These are phyloP conservation scores for Isabelozyma rhagii DNA, from an alignment of 805 yeast species.

Conservation along the genomic window DNA sequence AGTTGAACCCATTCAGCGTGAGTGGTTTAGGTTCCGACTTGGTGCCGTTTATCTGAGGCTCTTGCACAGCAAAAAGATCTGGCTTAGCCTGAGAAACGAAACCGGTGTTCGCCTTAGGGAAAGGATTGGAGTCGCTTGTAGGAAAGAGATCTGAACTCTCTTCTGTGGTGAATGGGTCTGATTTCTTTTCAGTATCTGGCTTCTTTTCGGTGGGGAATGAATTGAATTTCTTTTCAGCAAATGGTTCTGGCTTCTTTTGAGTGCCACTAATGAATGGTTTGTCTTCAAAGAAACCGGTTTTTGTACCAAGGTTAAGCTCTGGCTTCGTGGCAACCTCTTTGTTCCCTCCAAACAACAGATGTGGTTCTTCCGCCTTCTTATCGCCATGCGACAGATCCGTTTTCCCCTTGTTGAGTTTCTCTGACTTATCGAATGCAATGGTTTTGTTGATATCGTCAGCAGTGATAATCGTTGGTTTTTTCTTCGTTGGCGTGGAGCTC, in stretches of 20 bases:
- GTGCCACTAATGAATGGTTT: neutral
- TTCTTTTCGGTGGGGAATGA: neutral
- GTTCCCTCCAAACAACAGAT: neutral
- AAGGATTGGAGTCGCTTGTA: too few relatives aligned
- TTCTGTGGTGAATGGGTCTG: too few relatives aligned
- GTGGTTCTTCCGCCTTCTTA: neutral
- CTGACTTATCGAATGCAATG: conserved; percentile 29
- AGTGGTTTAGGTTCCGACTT: neutral
- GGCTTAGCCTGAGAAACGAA: too few relatives aligned
- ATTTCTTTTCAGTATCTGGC: neutral
- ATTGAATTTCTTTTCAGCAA: too few relatives aligned
- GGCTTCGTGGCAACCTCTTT: neutral
- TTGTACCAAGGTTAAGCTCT: neutral
- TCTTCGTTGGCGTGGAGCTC: conserved; percentile 2
- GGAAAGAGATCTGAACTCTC: too few relatives aligned
- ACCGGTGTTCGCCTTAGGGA: too few relatives aligned
- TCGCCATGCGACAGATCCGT: conserved; percentile 11
- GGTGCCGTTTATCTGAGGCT: neutral
- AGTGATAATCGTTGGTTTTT: conserved; percentile 13
- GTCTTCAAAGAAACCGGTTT: neutral
- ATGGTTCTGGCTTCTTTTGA: neutral
- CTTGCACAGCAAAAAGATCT: neutral
- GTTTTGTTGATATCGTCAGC: conserved; percentile 38
- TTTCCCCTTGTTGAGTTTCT: conserved; percentile 1
- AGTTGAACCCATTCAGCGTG: neutral